Conservation (phyloP, 148 eudicot species). For the Selenicereus undatus region DNA sequence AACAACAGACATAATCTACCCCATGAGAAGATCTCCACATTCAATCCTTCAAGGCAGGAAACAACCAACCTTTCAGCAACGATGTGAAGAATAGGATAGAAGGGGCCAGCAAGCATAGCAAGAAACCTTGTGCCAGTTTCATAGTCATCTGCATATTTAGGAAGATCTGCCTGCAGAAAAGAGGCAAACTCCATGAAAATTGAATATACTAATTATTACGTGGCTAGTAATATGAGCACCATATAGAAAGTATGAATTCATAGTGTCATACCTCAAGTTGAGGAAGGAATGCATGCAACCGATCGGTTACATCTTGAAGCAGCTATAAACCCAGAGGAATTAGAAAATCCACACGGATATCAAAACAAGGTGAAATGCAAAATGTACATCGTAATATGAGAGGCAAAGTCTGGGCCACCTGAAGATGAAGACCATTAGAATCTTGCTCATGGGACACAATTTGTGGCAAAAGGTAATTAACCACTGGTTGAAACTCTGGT, state of each 20-base stretch:
- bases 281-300: constrained; percentile 62
- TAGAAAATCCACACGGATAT: constrained; percentile 25
- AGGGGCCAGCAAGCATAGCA: constrained; percentile 81
- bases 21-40: background rate
- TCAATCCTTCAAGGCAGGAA: background rate
- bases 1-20: background rate
- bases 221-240: constrained; percentile 6
- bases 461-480: constrained; percentile 60
- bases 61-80: constrained; percentile 52
- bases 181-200: constrained; percentile 18
- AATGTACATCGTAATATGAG: constrained; percentile 14
- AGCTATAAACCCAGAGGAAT: constrained; percentile 50
- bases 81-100: constrained; percentile 67
- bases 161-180: constrained; percentile 62
- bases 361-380: constrained; percentile 17
- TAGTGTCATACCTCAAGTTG: constrained; percentile 63
- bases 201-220: background rate
- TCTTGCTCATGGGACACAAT: constrained; percentile 65
- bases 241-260: background rate
- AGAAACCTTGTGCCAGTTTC: constrained; percentile 61
- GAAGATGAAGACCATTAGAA: constrained; percentile 58
- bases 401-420: constrained; percentile 42
- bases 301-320: constrained; percentile 76
- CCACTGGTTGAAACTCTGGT: constrained; percentile 77
- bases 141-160: constrained; percentile 54